Evolutionary conservation across 345 rosid genomes (phyloP), one percentile per base, ranked within the genome.

Genomic region (Toxicodendron radicans): DNA sequence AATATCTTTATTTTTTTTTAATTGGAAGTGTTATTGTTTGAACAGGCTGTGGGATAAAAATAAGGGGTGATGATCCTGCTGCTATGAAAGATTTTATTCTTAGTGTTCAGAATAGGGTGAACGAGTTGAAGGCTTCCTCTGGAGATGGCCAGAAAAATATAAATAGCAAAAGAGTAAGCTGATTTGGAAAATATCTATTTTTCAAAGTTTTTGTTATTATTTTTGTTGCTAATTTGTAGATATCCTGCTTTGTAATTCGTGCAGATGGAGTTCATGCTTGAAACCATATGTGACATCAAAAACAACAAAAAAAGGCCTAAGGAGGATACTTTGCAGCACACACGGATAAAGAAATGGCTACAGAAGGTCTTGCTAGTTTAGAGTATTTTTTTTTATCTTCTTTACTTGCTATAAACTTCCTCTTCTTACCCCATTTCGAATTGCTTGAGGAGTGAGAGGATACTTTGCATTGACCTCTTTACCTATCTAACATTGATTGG

Each of bases 181-280:
- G 59, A 27, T 20, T 20, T 27, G 72, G 8, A 63, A 13, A 35
- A 33, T 58, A 21, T 48, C 54, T 13, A 14, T 3, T 27, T 62
- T 72, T 72, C 11, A 58, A 30, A 23, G 16, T 21, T 59, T 71
- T 72, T 61, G n/a, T 61, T 12, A n/a, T 24, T 18, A 48, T 20
- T 54, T 68, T 52, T 68, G 23, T 56, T 68, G 63, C 64, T 59
- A 24, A 61, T 72, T 24, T 49, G 38, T 6, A 53, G 43, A 2
- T 57, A 60, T 61, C 69, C 59, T 74, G 43, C 41, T 41, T 72
- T 58, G 71, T 68, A 69, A 13, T 63, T 75, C 64, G 57, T 77
- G 70, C 83, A 95, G 99, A 95, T 91, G 98, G 99, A 91, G 79
- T 90, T 88, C 79, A 90, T 95, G 98, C 97, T 95, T 64, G 96